These are phyloP conservation scores for Ceratocystiopsis brevicomis DNA, from an alignment of 2,329 filamentous ascomycete genomes.

Conservation along the genomic window DNA sequence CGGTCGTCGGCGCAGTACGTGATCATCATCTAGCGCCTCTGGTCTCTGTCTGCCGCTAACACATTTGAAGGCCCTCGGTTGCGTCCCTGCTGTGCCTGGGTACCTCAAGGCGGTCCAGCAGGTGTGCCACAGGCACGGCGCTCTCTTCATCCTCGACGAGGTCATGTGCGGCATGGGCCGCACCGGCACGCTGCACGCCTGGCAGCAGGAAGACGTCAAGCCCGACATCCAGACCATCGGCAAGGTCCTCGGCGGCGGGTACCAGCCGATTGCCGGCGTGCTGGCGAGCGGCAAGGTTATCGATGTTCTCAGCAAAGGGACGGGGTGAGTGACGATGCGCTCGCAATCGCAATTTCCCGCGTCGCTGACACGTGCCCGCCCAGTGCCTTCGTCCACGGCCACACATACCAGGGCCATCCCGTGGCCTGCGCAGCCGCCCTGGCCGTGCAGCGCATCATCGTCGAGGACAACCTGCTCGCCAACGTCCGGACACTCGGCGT, in stretches of 20 bases:
- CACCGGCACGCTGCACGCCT: conserved; percentile 41
- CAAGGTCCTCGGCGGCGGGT: conserved; percentile 44
- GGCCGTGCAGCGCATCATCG: conserved; percentile 21
- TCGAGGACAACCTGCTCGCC: conserved; percentile 16
- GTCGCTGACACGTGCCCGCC: background rate
- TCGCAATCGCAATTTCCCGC: background rate
- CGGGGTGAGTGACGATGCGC: conserved; percentile 13
- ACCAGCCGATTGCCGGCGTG: conserved; percentile 39
- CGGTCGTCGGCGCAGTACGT: conserved; percentile 49
- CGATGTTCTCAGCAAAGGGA: conserved; percentile 24
- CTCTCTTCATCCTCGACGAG: conserved; percentile 37
- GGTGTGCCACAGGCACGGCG: conserved; percentile 35
- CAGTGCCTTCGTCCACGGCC: conserved; percentile 37
- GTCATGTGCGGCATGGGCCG: conserved; percentile 54
- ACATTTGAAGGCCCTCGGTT: conserved; percentile 32
- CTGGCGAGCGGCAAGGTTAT: conserved; percentile 31
- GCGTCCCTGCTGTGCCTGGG: conserved; percentile 28
- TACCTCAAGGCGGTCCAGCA: conserved; percentile 29
- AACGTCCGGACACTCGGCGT: conserved; percentile 18
- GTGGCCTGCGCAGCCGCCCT: conserved; percentile 21
- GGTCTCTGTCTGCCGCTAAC: background rate
- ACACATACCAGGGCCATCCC: conserved; percentile 31
- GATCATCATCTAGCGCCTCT: background rate
- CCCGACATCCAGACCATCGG: conserved; percentile 45
- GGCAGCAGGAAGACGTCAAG: conserved; percentile 37